phyloP scores from a whole-genome alignment of 768 basidiomycete species.

The Piloderma croceum region DNA sequence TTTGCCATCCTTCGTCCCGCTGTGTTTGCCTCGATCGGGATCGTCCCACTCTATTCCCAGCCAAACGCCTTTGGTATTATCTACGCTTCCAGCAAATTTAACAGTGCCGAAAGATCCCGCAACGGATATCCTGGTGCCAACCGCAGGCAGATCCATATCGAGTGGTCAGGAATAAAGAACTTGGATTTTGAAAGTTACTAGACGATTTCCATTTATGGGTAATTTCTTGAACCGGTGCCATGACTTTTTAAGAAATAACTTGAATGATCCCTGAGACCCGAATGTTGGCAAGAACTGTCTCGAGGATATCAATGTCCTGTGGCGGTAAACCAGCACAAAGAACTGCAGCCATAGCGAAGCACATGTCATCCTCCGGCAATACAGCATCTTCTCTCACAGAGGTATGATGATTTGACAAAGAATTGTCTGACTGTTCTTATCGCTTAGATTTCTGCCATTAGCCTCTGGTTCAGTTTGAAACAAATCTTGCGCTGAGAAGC shows the following conservation, averaged over 20 bases:
- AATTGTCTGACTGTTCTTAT: too few relatives aligned
- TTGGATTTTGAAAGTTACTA: too few relatives aligned
- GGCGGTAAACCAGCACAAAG: constrained; percentile 34
- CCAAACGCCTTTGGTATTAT: constrained; percentile 66
- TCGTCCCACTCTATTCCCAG: constrained; percentile 99
- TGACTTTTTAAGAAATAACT: neutral
- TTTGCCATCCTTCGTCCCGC: constrained; percentile 71
- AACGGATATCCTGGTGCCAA: constrained; percentile 53
- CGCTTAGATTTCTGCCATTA: constrained; percentile 15
- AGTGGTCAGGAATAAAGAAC: too few relatives aligned
- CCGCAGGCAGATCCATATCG: constrained; percentile 24
- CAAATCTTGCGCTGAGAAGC: constrained; percentile 54
- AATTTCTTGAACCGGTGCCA: too few relatives aligned
- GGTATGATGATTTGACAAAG: too few relatives aligned
- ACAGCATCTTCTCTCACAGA: too few relatives aligned
- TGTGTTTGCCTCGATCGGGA: constrained; percentile 76
- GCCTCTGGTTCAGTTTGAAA: constrained; percentile 64
- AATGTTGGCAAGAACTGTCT: constrained; percentile 21
- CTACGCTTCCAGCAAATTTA: constrained; percentile 60
- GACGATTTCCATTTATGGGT: too few relatives aligned
- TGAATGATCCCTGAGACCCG: constrained; percentile 25
- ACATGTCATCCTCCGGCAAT: constrained; percentile 49
- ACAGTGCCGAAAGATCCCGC: constrained; percentile 61
- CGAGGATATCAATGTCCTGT: constrained; percentile 36
- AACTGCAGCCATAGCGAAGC: constrained; percentile 40